Evolutionary conservation across 345 rosid genomes (phyloP), one percentile per base, ranked within the genome.

Genomic region (Raphanus raphanistrum): DNA sequence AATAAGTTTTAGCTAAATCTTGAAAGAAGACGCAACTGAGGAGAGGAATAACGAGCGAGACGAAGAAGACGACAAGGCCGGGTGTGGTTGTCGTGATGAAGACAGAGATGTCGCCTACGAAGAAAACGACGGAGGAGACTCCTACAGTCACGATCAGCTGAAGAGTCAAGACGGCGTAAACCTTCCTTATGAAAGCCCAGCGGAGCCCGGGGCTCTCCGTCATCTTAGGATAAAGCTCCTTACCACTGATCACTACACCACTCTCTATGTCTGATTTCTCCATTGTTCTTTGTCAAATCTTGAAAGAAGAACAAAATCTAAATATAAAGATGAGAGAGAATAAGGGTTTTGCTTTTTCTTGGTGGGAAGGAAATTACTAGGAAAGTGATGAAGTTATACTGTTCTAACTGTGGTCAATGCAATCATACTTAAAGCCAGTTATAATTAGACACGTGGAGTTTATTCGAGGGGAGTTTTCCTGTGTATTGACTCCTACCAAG

Each of bases 171-270:
- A 89, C 85, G 6, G 76, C 36, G 70, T 89, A 91, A 0, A 91
- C 88, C 59, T 90, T 86, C 63, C 93, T 76, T 17, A 88, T 84
- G 76, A 91, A 89, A 1, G 82, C 83, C 96, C 96, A 91, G 0
- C 93, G 90, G n/a, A 88, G 79, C 83, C 84, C 77, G 8, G 89
- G 81, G 58, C 64, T 76, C 79, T 86, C 93, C 2, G 84, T 73
- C 89, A 85, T 89, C 66, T 66, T 78, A 1, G 89, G 88, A 52
- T 84, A 83, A 32, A 86, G 82, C 70, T 76, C 69, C 15, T 60
- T 28, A 8, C 26, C 68, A 50, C 16, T n/a, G 59, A 36, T 63
- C 50, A 64, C 50, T 64, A 1, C 43, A 28, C 83, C 80, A 13
- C 21, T 71, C 45, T 82, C 85, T 0, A 70, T 12, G 29, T 82